Evolutionary conservation across 306 rosid genomes (phyloP).

Genomic region (Prunus mira): DNA sequence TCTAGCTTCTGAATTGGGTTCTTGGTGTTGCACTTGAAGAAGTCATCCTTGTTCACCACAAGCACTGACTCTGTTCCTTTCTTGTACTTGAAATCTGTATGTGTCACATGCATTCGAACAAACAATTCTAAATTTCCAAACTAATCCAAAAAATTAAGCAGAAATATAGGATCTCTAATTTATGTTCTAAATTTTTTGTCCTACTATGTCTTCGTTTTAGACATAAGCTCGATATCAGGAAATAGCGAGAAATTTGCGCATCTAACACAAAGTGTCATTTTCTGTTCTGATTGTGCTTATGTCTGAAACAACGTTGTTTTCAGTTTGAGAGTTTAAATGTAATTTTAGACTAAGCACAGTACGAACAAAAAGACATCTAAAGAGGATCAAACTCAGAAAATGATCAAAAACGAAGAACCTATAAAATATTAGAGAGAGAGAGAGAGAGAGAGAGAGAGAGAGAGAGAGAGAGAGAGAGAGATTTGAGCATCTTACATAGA

Average conservation of each 20-base stretch:
- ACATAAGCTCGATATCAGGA: too few species aligned
- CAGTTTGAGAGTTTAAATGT: background rate
- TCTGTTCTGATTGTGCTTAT: background rate
- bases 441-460: background rate
- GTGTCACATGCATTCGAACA: background rate
- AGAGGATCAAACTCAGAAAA: background rate
- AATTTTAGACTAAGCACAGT: background rate
- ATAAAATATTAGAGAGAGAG: background rate
- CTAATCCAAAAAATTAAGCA: background rate
- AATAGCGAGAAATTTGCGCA: too few species aligned
- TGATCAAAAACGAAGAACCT: too few species aligned
- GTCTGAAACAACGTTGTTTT: background rate
- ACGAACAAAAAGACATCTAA: background rate
- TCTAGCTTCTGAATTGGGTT: constrained; percentile 59
- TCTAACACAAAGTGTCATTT: background rate
- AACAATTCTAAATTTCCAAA: too few species aligned
- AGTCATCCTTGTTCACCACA: constrained; percentile 66
- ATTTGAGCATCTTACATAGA: constrained; percentile 39
- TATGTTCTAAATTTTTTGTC: background rate
- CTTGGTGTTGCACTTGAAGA: constrained; percentile 53
- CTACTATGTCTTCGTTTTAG: background rate
- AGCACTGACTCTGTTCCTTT: constrained; percentile 67
- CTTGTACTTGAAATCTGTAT: constrained; percentile 65
- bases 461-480: background rate
- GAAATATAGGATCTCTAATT: background rate